Evolutionary conservation across 495 filamentous ascomycete genomes (phyloP).

Genomic region (Tuber umbilicatum): DNA sequence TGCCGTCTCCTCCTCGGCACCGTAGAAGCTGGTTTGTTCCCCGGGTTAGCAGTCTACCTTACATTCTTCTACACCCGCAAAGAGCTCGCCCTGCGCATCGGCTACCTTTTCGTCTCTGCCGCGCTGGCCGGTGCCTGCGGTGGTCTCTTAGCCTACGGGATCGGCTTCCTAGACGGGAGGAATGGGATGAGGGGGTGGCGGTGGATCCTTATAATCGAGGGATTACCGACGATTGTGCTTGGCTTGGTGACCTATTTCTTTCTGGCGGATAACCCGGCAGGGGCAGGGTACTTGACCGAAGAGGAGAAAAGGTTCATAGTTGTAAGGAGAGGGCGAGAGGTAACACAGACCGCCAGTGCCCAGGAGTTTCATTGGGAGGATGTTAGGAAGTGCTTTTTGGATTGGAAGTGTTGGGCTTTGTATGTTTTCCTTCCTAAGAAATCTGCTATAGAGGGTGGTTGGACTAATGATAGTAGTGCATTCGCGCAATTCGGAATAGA

Average conservation of each 20-base stretch:
- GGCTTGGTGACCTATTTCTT: conserved; percentile 57
- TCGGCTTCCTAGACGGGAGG: conserved; percentile 64
- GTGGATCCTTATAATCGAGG: conserved; percentile 68
- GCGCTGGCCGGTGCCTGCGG: conserved; percentile 71
- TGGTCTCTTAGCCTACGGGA: conserved; percentile 63
- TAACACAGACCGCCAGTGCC: conserved; percentile 55
- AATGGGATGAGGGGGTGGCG: conserved; percentile 57
- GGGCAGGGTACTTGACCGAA: conserved; percentile 55
- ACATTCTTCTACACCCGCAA: conserved; percentile 69
- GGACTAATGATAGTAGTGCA: conserved; percentile 18
- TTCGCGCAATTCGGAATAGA: conserved; percentile 62
- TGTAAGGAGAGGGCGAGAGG: conserved; percentile 48
- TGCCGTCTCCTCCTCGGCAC: conserved; percentile 58
- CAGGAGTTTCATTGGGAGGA: conserved; percentile 53
- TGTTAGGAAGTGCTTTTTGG: conserved; percentile 49
- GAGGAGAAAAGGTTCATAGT: conserved; percentile 53
- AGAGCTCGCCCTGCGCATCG: conserved; percentile 66
- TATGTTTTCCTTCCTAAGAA: conserved; percentile 37
- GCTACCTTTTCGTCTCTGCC: conserved; percentile 69
- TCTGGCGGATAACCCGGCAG: conserved; percentile 60
- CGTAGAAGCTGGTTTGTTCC: conserved; percentile 65
- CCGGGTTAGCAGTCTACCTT: conserved; percentile 61
- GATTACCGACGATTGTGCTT: conserved; percentile 60
- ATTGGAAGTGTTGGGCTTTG: conserved; percentile 62
- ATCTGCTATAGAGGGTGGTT: neutral